Evolutionary conservation across 805 yeast genomes (phyloP).

Genomic region (Kazachstania kunashirensis): DNA sequence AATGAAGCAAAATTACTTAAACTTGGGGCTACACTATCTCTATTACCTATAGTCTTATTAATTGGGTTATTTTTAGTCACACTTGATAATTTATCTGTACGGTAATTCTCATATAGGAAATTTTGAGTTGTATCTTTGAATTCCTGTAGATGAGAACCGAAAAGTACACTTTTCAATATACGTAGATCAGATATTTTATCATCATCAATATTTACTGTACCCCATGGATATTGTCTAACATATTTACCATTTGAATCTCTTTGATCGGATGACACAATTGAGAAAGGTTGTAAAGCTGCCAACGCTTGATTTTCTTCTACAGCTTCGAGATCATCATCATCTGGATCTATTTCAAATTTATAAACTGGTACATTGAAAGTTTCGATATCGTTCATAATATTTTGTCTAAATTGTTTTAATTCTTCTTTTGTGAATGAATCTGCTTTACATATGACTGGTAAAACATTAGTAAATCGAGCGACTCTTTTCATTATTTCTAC

Average conservation of each 20-base stretch:
- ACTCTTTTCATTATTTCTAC: slow-evolving; percentile 60
- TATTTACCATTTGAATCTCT: slow-evolving; percentile 47
- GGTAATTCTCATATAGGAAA: slow-evolving; percentile 63
- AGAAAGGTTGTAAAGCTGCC: slow-evolving; percentile 63
- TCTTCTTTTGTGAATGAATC: slow-evolving; percentile 62
- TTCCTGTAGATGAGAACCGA: slow-evolving; percentile 78
- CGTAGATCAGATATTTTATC: slow-evolving; percentile 44
- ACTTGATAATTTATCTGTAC: slow-evolving; percentile 64
- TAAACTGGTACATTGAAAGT: slow-evolving; percentile 62
- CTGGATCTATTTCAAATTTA: slow-evolving; percentile 62
- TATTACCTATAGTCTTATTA: slow-evolving; percentile 8
- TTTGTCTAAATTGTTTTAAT: slow-evolving; percentile 48
- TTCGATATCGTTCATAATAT: slow-evolving; percentile 53
- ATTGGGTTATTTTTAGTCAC: slow-evolving; percentile 33
- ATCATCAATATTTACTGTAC: slow-evolving; percentile 37
- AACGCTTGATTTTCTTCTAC: slow-evolving; percentile 58
- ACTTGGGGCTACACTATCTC: slow-evolving; percentile 30
- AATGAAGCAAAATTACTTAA: slow-evolving; percentile 30
- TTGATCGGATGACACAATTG: slow-evolving; percentile 57
- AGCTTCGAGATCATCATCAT: slow-evolving; percentile 61
- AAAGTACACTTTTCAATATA: slow-evolving; percentile 54
- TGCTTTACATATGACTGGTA: slow-evolving; percentile 63
- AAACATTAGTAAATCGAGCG: slow-evolving; percentile 61
- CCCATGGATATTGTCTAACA: slow-evolving; percentile 74
- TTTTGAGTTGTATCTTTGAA: slow-evolving; percentile 74